A percentile compares a stretch with the other conserved stretches of the same genome.
phyloP scores from a whole-genome alignment of 2,329 filamentous ascomycete genomes.

The Hirsutella thompsonii region DNA sequence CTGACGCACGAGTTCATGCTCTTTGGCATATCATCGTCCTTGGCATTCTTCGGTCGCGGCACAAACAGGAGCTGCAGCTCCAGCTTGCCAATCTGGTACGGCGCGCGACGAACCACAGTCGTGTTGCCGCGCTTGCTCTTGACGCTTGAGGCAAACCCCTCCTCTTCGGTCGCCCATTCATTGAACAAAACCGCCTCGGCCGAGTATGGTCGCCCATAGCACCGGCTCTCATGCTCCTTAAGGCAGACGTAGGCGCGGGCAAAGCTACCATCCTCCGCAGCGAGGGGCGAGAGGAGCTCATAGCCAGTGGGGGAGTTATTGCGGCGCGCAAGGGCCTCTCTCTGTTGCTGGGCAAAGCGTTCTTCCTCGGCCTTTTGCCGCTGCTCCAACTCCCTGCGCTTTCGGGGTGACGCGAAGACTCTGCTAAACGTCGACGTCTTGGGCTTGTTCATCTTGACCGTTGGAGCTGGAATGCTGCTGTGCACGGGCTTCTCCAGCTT shows the following conservation, averaged over 20 bases:
- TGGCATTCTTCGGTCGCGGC: constrained; percentile 73
- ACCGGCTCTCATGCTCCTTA: constrained; percentile 79
- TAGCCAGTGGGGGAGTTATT: constrained; percentile 60
- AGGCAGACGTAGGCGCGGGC: constrained; percentile 87
- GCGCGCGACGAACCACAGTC: constrained; percentile 65
- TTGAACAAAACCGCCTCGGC: constrained; percentile 95
- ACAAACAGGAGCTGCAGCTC: constrained; percentile 92
- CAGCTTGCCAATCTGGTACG: constrained; percentile 93
- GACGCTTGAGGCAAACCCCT: constrained; percentile 65
- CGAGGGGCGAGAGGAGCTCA: constrained; percentile 75
- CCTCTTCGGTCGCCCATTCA: constrained; percentile 91
- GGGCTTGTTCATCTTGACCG: constrained; percentile 45
- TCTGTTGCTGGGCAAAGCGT: constrained; percentile 49
- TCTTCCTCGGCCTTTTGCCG: constrained; percentile 75
- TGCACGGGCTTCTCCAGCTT: constrained; percentile 76
- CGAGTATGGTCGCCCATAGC: constrained; percentile 76
- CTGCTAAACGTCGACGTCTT: constrained; percentile 87
- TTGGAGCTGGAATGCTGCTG: constrained; percentile 40
- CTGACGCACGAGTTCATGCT: constrained; percentile 96
- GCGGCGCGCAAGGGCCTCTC: constrained; percentile 50
- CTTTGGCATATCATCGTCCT: constrained; percentile 97
- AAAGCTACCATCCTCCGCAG: constrained; percentile 87
- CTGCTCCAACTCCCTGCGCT: constrained; percentile 86
- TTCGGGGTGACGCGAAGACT: constrained; percentile 89
- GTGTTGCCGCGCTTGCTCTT: constrained; percentile 80